Percentiles rank a stretch among this genome's conserved stretches.
Conservation (phyloP, 2,329 filamentous ascomycete genomes). For the Dactylellina drechsleri region DNA sequence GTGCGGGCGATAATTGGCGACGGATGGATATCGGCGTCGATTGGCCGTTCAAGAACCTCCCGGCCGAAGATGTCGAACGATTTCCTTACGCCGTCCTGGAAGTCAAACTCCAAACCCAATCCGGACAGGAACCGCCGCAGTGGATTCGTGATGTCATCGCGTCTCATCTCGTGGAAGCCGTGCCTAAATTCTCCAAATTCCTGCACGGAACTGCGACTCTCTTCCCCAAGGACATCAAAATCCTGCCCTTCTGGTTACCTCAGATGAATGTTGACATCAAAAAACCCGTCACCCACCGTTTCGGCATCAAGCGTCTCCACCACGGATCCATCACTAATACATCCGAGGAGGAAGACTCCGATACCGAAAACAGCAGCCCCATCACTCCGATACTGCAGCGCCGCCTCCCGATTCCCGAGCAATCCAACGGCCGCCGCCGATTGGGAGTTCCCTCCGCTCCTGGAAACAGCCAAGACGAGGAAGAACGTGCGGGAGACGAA, state of each 20-base stretch:
- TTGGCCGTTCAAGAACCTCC: slow-evolving; percentile 89
- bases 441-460: neutral
- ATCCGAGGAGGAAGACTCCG: slow-evolving; percentile 79
- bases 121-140: slow-evolving; percentile 91
- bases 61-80: slow-evolving; percentile 82
- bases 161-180: slow-evolving; percentile 96
- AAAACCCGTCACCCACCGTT: slow-evolving; percentile 86
- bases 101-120: slow-evolving; percentile 96
- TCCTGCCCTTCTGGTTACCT: slow-evolving; percentile 96
- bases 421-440: slow-evolving; percentile 1
- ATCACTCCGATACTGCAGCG: slow-evolving; percentile 31
- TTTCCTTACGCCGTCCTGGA: slow-evolving; percentile 97
- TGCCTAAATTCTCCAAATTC: slow-evolving; percentile 99
- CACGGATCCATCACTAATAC: slow-evolving; percentile 79
- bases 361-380: slow-evolving; percentile 68
- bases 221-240: slow-evolving; percentile 85
- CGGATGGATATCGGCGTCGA: slow-evolving; percentile 98
- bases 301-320: slow-evolving; percentile 85
- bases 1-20: slow-evolving; percentile 90
- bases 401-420: slow-evolving; percentile 27
- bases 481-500: slow-evolving; percentile 58
- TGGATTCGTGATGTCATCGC: slow-evolving; percentile 95
- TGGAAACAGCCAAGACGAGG: slow-evolving; percentile 59
- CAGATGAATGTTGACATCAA: slow-evolving; percentile 99
- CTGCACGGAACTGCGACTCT: slow-evolving; percentile 92